phyloP scores from a whole-genome alignment of 1,139 yeast genomes.

The Yamadazyma dendronema region DNA sequence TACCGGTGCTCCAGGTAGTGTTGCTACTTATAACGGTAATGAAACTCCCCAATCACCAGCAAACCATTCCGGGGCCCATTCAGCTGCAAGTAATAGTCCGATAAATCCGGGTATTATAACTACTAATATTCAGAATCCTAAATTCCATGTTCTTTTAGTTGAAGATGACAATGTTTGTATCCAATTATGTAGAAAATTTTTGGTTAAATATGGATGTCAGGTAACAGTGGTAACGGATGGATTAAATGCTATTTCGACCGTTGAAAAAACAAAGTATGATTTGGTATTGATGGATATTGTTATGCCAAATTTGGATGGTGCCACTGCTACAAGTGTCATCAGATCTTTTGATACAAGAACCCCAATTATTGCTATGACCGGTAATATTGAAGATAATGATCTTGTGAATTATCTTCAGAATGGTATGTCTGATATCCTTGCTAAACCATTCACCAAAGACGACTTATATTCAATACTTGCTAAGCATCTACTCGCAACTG shows the following conservation, averaged over 20 bases:
- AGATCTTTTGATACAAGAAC: conserved; percentile 79
- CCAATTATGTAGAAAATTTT: conserved; percentile 71
- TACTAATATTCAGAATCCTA: conserved; percentile 38
- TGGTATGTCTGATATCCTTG: conserved; percentile 89
- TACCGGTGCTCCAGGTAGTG: neutral
- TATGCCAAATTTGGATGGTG: conserved; percentile 93
- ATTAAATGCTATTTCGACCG: conserved; percentile 76
- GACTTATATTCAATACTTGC: conserved; percentile 74
- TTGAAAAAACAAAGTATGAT: conserved; percentile 75
- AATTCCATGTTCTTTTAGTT: conserved; percentile 72
- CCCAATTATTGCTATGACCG: conserved; percentile 94
- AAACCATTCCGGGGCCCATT: conserved; percentile 1
- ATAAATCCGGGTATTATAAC: conserved; percentile 20
- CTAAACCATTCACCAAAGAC: conserved; percentile 88
- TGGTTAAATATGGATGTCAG: conserved; percentile 85
- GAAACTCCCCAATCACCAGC: conserved; percentile 1
- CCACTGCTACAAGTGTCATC: conserved; percentile 85
- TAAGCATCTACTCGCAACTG: conserved; percentile 51
- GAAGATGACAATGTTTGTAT: conserved; percentile 88
- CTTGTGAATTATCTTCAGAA: conserved; percentile 77
- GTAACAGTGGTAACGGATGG: conserved; percentile 95
- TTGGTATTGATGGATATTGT: conserved; percentile 90
- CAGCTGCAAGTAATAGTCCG: conserved; percentile 7
- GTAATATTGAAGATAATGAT: conserved; percentile 79
- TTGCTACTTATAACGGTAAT: neutral